phyloP scores from a whole-genome alignment of 305 asterid species.

The Fraxinus velutina region DNA sequence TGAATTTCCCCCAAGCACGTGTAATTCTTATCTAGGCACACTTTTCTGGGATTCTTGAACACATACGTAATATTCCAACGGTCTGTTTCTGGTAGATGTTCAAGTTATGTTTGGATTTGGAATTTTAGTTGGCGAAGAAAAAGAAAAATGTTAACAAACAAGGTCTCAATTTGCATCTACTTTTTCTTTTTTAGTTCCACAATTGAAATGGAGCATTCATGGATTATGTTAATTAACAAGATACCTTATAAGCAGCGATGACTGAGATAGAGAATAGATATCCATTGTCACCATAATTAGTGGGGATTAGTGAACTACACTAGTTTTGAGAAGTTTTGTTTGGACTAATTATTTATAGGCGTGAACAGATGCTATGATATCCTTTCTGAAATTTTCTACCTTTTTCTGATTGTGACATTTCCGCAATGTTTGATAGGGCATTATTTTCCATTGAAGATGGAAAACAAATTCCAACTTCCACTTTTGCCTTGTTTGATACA shows the following conservation, averaged over 20 bases:
- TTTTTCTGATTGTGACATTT: not conserved
- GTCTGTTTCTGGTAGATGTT: not conserved
- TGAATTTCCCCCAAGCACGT: not conserved
- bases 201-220: not conserved
- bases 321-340: not conserved
- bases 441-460: no score
- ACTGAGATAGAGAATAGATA: not conserved
- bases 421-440: no score
- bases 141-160: not conserved
- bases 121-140: not conserved
- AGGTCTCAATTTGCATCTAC: not conserved
- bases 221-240: not conserved
- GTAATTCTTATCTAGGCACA: not conserved
- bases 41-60: not conserved
- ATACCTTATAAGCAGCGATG: not conserved
- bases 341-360: not conserved
- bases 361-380: not conserved
- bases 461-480: no score
- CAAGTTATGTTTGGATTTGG: not conserved
- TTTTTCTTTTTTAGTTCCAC: not conserved
- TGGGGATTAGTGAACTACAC: not conserved
- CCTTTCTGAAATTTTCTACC: not conserved
- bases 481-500: no score
- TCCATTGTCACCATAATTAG: not conserved
- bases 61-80: not conserved